Evolutionary conservation across 2,329 filamentous ascomycete species (phyloP).

Genomic region (Paecilomyces variotii): DNA sequence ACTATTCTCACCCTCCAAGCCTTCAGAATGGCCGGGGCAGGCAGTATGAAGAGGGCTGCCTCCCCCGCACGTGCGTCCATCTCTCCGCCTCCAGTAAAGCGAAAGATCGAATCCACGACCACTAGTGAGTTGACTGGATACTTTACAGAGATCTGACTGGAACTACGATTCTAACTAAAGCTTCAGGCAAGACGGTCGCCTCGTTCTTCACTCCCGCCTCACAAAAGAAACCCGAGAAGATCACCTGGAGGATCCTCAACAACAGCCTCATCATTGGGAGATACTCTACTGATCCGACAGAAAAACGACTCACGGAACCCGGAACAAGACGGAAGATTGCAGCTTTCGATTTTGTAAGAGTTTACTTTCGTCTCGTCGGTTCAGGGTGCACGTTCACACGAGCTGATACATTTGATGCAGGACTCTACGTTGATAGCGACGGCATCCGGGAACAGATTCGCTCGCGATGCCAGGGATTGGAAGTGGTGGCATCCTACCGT

Average conservation of each 20-base stretch:
- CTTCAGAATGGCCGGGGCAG: conserved; percentile 20
- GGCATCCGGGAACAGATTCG: conserved; percentile 71
- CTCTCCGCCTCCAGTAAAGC: conserved; percentile 51
- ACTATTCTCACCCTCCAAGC: conserved; percentile 6
- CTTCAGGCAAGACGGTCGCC: conserved; percentile 50
- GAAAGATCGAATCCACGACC: conserved; percentile 46
- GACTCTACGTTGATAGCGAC: conserved; percentile 83
- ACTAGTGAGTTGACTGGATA: conserved; percentile 37
- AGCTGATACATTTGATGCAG: conserved; percentile 31
- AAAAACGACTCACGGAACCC: conserved; percentile 3
- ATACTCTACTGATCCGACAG: conserved; percentile 37
- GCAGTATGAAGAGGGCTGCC: conserved; percentile 25
- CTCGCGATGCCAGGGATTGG: conserved; percentile 69
- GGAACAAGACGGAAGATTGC: conserved; percentile 27
- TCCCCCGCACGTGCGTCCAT: conserved; percentile 34
- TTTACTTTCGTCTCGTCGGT: neutral
- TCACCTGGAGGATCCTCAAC: conserved; percentile 60
- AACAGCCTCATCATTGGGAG: conserved; percentile 69
- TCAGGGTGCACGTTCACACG: neutral
- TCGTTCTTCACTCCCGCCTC: conserved; percentile 85
- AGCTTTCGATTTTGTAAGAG: conserved; percentile 39
- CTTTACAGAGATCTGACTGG: neutral
- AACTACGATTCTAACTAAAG: neutral
- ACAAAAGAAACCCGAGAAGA: conserved; percentile 70
- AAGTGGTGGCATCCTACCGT: conserved; percentile 82